Base-by-base conservation (phyloP, 441 rosid species). In the Jatropha podagrica region DNA sequence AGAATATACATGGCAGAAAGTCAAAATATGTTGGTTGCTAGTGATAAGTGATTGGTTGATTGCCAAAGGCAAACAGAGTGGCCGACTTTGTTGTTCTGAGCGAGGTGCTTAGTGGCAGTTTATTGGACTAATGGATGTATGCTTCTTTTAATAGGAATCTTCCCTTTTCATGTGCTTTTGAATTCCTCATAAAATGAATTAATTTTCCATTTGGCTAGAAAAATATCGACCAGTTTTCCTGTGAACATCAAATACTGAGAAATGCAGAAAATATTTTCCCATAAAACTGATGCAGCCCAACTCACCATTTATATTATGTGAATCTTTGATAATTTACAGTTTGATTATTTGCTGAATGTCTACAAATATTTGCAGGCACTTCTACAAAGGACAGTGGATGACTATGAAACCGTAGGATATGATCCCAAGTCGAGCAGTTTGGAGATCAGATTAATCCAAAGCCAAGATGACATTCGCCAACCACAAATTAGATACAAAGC, bases 371-470 rank as follows among this genome's bases (percentile, higher is more conserved):
- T 76, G 81, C 81, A 96, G 99, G 98, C 89, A 4, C 85, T 96
- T 77, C 82, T 96, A 71, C 91, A 78, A 78, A 89, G 95, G 81
- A 96, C 99, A 4, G 66, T 94, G 80, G 82, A 81, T 78, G 99
- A 91, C 75, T 96, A 96, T 71, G 9, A 41, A 49, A 77, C 77
- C 2, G 96, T 86, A 0, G 95, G 92, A 68, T 94, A 81, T 56
- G 82, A 91, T 86, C 87, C 85, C 0, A 67, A 86, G 48, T 83
- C 98, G 14, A 94, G 99, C 85, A 94, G 98, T 80, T 86, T 96
- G 85, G 99, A 96, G 79, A 96, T 96, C 74, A 88, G 97, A 74
- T 77, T 96, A 78, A 88, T 96, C 80, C 99, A 94, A 81, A 90
- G 98, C 81, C 99, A 96, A 75, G 95, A 94, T 4, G 93, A 90